Conservation (phyloP, 129 eudicot genomes). For the Kitagawia praeruptora region DNA sequence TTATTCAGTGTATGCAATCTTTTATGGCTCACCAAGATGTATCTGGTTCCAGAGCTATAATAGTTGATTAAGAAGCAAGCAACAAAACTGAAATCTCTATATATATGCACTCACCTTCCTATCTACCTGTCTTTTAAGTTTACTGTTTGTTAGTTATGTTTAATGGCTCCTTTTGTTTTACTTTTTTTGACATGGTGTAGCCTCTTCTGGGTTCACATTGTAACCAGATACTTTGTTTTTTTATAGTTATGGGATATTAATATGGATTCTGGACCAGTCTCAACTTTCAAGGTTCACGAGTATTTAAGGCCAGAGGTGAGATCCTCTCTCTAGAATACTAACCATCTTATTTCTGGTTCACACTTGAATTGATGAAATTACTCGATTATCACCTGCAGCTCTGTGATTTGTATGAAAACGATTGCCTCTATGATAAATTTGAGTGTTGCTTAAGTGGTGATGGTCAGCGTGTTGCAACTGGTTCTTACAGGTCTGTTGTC, state of each 20-base stretch:
- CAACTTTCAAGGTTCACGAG: slow-evolving; percentile 92
- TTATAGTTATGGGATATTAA: slow-evolving; percentile 89
- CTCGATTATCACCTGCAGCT: slow-evolving; percentile 40
- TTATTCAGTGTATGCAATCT: not conserved
- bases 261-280: slow-evolving; percentile 95
- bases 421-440: slow-evolving; percentile 85
- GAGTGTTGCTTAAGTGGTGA: slow-evolving; percentile 97
- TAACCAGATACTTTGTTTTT: slow-evolving; percentile 20
- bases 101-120: not conserved
- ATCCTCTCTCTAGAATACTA: not conserved
- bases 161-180: not conserved
- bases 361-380: slow-evolving; percentile 14
- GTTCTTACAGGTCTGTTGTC: slow-evolving; percentile 77
- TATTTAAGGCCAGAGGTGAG: slow-evolving; percentile 76
- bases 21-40: not conserved
- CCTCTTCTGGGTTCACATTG: not conserved
- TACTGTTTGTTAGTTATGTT: not conserved
- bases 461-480: slow-evolving; percentile 86
- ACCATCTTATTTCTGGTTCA: slow-evolving; percentile 4
- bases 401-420: slow-evolving; percentile 77
- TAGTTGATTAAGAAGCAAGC: not conserved
- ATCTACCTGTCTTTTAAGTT: not conserved
- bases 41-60: not conserved
- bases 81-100: not conserved
- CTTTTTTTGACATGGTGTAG: not conserved